Base-by-base conservation (phyloP, 1,139 yeast genomes). In the Taphrina betulina region DNA sequence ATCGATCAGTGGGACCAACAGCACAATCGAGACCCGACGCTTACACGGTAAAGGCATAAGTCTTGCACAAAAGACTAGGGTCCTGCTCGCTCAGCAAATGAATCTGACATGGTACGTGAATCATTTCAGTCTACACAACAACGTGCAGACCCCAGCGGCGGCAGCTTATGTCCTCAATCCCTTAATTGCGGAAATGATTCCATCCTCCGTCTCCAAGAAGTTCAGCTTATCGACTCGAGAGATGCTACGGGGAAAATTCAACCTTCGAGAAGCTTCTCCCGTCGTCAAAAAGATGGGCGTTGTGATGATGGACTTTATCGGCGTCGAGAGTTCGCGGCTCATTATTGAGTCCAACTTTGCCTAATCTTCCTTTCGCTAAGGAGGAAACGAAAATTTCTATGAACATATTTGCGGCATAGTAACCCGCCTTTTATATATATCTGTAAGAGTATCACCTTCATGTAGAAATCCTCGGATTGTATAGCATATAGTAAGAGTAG, bases 61-160 rank as follows among this genome's bases (percentile, higher is more conserved):
- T 7, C 2, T 2, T 2, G 29, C 38, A 3, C 19, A 23, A 4
- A 23, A 16, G 26, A 23, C 12, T n/a, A 12, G 28, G 5, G 5
- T 12, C 29, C 4, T 4, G 14, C 10, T 12, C 5, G 45, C 45
- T 5, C n/a, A 26, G 22, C 23, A 5, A 4, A 29, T 33, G 29
- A 17, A n/a, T 2, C 4, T 43, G 38, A 19, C 22, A 31, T 31
- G 36, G 40, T 40, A 31, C 46, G 40, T 50, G 41, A 50, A 50
- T 16, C 36, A 50, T 46, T 50, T 50, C 14, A 40, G 46, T 16
- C 54, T 50, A 12, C 54, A 50, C 46, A 50, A 50, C 46, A 50
- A 50, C 19, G 26, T 33, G 33, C 40, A 50, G 54, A 26, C 54
- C 10, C 54, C 54, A 3, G 38, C 31, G n/a, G 28, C 36, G 26